phyloP scores from a whole-genome alignment of 202 grass and related monocot genomes.

The Dendrocalamus latiflorus region DNA sequence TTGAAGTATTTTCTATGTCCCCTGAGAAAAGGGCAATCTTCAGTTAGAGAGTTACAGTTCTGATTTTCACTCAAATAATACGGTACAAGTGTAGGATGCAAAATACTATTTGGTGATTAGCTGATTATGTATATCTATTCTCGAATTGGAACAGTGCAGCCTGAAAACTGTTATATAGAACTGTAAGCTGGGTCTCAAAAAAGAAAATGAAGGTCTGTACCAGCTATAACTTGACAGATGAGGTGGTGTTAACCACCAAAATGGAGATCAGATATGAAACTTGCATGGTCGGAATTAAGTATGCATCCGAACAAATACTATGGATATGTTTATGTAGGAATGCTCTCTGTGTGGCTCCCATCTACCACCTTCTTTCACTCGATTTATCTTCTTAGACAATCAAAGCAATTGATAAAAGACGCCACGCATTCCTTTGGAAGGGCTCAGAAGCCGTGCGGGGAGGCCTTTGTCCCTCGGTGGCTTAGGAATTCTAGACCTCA shows the following conservation, averaged over 20 bases:
- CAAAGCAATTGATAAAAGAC: too few relatives aligned
- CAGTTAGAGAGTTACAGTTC: not conserved
- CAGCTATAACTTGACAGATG: not conserved
- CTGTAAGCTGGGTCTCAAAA: not conserved
- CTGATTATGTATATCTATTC: not conserved
- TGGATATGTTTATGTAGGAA: not conserved
- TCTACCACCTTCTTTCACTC: too few relatives aligned
- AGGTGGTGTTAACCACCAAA: not conserved
- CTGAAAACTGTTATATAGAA: not conserved
- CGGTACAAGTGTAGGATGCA: not conserved
- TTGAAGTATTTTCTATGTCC: not conserved
- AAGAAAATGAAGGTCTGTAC: not conserved
- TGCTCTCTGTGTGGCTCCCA: not conserved
- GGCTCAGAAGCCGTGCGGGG: too few relatives aligned
- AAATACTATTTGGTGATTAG: not conserved
- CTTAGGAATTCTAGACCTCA: too few relatives aligned
- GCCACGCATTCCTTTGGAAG: too few relatives aligned
- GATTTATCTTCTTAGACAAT: too few relatives aligned
- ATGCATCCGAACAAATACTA: not conserved
- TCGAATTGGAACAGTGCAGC: not conserved
- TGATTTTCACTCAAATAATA: not conserved
- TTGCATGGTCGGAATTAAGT: slow-evolving; percentile 16
- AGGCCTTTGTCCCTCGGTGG: too few relatives aligned
- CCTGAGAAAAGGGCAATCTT: not conserved
- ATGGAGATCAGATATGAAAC: not conserved